Evolutionary conservation across 2,329 filamentous ascomycete species (phyloP), one percentile per base, ranked within the genome.

Genomic region (Colletotrichum caudatum): DNA sequence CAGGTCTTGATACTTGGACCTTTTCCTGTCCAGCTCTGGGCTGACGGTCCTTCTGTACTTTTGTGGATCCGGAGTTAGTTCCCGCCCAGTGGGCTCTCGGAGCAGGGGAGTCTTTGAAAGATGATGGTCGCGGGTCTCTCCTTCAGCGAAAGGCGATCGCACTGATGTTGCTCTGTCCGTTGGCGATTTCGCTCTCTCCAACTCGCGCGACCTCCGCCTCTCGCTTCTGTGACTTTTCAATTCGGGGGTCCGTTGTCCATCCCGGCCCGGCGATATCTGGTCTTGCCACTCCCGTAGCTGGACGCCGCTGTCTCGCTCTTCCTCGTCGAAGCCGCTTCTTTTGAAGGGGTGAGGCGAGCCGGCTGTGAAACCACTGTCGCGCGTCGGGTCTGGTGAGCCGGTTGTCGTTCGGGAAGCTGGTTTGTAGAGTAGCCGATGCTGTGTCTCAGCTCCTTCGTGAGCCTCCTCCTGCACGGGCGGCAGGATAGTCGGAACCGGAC

Each of bases 261-360:
- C 76, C 73, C 74, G 71, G 56, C 44, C 61, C 63, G 33, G 59
- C n/a, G 76, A 66, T 53, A 74, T 75, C 57, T 61, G 74, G 46
- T 84, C 84, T n/a, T 77, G 74, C 81, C 80, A 82, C 51, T 88
- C 86, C 29, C 83, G 84, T 54, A 89, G 80, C 74, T 89, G 86
- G 39, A 90, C 84, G 35, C 87, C 88, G 78, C 89, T 90, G 75
- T 91, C 88, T 54, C 86, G 84, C 60, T 82, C 80, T 39, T 78
- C 76, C 39, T 82, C 78, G 16, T 79, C 78, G 18, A 78, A 73
- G 1, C 76, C 69, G 62, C 78, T 78, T 73, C 79, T 83, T 66
- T 78, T 79, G 63, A 80, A 79, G 50, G 81, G 78, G 53, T 80
- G 80, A 18, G 87, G 83, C 2, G 86, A 85, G 57, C 82, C 85